Base-by-base conservation (phyloP, 441 rosid species). In the Aquilaria agallochum region DNA sequence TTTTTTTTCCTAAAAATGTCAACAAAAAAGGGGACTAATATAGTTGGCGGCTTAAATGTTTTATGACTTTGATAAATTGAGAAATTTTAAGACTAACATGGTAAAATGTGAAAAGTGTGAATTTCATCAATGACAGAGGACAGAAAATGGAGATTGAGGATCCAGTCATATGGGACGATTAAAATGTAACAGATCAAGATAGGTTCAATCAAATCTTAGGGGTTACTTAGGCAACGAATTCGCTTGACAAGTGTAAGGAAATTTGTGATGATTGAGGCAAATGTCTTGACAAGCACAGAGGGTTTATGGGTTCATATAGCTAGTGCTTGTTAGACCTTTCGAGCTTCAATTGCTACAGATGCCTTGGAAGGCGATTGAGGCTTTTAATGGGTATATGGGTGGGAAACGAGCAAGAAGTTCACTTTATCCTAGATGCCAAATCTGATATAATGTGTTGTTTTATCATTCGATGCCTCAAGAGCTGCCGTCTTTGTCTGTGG, bases 281-380 rank as follows among this genome's bases (percentile, higher is more conserved):
- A 20, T 12, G 1, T 56, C 31, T 65, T 61, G 7, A 58, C 9
- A 11, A 20, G 59, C 58, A 27, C 73, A 68, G 54, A 61, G 40
- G 1, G 11, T 88, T 7, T 80, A 80, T 61, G 53, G 54, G 20
- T 74, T 82, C 1, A 76, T 48, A 1, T 87, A 84, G n/a, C n/a
- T n/a, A n/a, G 70, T 88, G 95, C 59, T 80, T 90, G 0, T 84
- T 77, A 5, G 88, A 88, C 64, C 33, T 82, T 33, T 59, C 76
- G 0, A 51, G 49, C 40, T 5, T 1, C 0, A 78, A 64, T 11
- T 88, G 92, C 56, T 49, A 44, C 45, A 53, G 56, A 30, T 85
- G 95, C 64, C 63, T 88, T 11, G 13, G 5, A 48, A 1, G 3
- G 62, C 72, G 2, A 48, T 80, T 15, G 2, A 47, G 0, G 0